A percentile compares a stretch with the other conserved stretches of the same genome.
Evolutionary conservation across 257 asterid genomes (phyloP).

Genomic region (Ajuga chamaepitys): DNA sequence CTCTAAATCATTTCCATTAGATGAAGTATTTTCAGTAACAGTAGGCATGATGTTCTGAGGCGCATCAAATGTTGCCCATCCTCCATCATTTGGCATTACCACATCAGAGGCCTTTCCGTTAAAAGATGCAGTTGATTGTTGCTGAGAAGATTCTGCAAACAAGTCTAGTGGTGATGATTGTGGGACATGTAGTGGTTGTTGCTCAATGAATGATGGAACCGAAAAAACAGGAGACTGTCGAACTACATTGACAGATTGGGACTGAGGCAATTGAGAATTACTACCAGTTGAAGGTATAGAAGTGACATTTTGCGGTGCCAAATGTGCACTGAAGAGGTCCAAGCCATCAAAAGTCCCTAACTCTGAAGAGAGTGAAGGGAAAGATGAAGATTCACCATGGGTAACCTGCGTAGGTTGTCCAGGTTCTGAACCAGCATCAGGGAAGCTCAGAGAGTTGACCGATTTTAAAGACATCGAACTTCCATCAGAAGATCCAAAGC

Average conservation of each 20-base stretch:
- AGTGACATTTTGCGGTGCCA: conserved; percentile 31
- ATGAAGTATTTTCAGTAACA: conserved; percentile 29
- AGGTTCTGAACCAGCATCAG: conserved; percentile 31
- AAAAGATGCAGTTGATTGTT: conserved; percentile 31
- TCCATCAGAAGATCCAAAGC: conserved; percentile 58
- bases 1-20: conserved; percentile 29
- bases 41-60: conserved; percentile 29
- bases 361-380: conserved; percentile 27
- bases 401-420: conserved; percentile 29
- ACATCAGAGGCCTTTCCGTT: conserved; percentile 15
- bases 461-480: conserved; percentile 38
- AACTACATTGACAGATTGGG: conserved; percentile 32
- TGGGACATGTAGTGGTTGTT: conserved; percentile 29
- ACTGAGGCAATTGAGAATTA: conserved; percentile 30
- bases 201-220: conserved; percentile 29
- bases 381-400: conserved; percentile 25
- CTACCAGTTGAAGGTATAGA: conserved; percentile 25
- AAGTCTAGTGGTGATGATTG: conserved; percentile 39
- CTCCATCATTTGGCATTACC: conserved; percentile 22
- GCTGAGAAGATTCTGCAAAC: conserved; percentile 35
- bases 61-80: conserved; percentile 47
- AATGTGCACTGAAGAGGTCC: conserved; percentile 46
- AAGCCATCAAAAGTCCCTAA: conserved; percentile 21
- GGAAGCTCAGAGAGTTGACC: conserved; percentile 25
- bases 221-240: conserved; percentile 35